phyloP scores from a whole-genome alignment of 768 basidiomycete genomes.

The Cystofilobasidium capitatum region DNA sequence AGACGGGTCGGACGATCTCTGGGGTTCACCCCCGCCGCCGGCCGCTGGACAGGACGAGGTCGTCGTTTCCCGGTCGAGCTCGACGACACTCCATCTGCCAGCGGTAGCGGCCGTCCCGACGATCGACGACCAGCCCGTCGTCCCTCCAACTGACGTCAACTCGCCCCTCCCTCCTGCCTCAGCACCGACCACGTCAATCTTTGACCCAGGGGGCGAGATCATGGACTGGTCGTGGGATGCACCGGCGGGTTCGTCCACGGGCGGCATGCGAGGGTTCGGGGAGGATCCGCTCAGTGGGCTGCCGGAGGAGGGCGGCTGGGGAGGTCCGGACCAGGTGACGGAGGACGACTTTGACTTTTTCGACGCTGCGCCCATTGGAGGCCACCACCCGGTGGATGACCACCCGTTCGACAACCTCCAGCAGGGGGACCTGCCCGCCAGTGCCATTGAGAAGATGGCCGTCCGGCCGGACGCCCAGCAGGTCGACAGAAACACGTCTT shows the following conservation, averaged over 20 bases:
- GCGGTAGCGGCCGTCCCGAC: background rate
- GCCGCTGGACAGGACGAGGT: slow-evolving; percentile 24
- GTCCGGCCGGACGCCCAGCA: background rate
- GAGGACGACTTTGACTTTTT: slow-evolving; percentile 87
- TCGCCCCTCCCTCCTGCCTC: background rate
- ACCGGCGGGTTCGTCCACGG: slow-evolving; percentile 36
- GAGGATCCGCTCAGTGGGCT: background rate
- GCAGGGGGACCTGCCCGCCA: background rate
- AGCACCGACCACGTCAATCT: background rate
- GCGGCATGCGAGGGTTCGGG: slow-evolving; percentile 28
- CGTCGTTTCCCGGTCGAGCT: slow-evolving; percentile 8
- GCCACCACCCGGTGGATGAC: background rate
- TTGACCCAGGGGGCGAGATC: background rate
- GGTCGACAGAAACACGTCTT: background rate
- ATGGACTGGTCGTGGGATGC: slow-evolving; percentile 28
- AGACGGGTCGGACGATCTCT: slow-evolving; percentile 12
- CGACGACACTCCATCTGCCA: slow-evolving; percentile 3
- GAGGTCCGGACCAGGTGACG: slow-evolving; percentile 46
- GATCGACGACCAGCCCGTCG: background rate
- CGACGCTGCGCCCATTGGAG: slow-evolving; percentile 42
- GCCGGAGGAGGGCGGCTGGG: slow-evolving; percentile 34
- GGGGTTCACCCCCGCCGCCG: slow-evolving; percentile 32
- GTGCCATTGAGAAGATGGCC: background rate
- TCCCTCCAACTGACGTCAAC: background rate
- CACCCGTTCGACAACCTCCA: background rate